Percentiles rank a stretch among this genome's conserved stretches.
phyloP scores from a whole-genome alignment of 768 basidiomycete species.

The button mushroom (Agaricus bisporus) region DNA sequence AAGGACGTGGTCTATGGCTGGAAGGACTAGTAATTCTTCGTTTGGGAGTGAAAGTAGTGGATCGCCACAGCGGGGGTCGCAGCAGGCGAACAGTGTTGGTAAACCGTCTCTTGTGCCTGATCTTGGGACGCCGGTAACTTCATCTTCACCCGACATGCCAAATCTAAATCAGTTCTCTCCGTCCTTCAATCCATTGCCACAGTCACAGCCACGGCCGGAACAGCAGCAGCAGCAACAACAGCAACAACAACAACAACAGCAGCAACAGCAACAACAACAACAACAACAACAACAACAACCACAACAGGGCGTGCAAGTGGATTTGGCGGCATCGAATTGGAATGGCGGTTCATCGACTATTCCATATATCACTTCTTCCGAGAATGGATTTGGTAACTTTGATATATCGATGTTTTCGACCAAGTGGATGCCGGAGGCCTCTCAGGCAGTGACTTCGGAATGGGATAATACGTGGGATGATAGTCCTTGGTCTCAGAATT shows the following conservation, averaged over 20 bases:
- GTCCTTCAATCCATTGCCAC: background rate
- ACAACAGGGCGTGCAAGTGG: background rate
- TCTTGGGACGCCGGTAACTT: background rate
- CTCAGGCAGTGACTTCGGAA: constrained; percentile 1
- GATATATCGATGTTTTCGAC: constrained; percentile 8
- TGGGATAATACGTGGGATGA: constrained; percentile 10
- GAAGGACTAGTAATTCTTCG: background rate
- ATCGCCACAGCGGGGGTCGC: background rate
- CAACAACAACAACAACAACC: no score
- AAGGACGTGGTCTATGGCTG: constrained; percentile 1
- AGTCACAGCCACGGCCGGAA: no score
- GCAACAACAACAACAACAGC: no score
- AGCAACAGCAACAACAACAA: no score
- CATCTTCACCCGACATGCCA: background rate
- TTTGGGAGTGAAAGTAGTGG: background rate
- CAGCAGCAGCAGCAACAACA: no score
- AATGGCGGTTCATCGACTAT: background rate
- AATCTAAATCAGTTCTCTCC: background rate
- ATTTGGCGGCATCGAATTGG: background rate
- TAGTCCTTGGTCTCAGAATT: constrained; percentile 3
- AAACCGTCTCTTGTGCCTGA: background rate
- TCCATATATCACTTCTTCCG: background rate
- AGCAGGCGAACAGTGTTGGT: background rate
- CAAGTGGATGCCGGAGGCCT: constrained; percentile 9
- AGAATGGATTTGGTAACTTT: background rate